Percentiles rank a stretch among this genome's conserved stretches.
phyloP scores from a whole-genome alignment of 108 stramenopile genomes.

The Cyclotella cryptica region DNA sequence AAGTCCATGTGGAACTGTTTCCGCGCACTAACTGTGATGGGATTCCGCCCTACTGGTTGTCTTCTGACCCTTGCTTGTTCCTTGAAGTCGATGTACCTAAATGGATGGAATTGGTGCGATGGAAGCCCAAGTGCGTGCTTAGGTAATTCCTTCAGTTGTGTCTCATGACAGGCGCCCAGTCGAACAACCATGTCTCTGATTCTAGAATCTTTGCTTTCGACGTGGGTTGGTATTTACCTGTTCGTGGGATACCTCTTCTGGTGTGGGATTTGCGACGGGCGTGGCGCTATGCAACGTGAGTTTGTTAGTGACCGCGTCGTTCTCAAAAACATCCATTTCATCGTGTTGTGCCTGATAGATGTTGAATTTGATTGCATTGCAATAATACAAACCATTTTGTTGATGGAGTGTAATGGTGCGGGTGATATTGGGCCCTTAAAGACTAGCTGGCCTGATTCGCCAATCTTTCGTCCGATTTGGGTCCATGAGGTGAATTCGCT shows the following conservation, averaged over 20 bases:
- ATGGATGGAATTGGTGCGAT: background rate
- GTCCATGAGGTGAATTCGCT: background rate
- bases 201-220: background rate
- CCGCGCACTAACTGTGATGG: background rate
- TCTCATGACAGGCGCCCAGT: background rate
- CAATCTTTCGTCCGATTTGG: background rate
- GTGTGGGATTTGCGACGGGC: too few species aligned
- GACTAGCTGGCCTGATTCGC: background rate
- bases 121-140: background rate
- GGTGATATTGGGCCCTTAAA: background rate
- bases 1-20: conserved; percentile 4
- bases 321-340: background rate
- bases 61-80: background rate
- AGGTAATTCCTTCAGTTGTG: background rate
- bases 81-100: background rate
- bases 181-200: conserved; percentile 10
- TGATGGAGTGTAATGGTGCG: background rate
- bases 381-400: conserved; percentile 3
- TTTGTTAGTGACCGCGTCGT: too few species aligned
- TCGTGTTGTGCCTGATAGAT: background rate
- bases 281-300: too few species aligned
- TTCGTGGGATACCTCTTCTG: background rate
- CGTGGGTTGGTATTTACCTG: background rate
- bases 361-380: background rate
- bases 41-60: background rate